Percentiles rank a stretch among this genome's conserved stretches.
Conservation (phyloP, 345 rosid species). For the Syzygium aqueum region DNA sequence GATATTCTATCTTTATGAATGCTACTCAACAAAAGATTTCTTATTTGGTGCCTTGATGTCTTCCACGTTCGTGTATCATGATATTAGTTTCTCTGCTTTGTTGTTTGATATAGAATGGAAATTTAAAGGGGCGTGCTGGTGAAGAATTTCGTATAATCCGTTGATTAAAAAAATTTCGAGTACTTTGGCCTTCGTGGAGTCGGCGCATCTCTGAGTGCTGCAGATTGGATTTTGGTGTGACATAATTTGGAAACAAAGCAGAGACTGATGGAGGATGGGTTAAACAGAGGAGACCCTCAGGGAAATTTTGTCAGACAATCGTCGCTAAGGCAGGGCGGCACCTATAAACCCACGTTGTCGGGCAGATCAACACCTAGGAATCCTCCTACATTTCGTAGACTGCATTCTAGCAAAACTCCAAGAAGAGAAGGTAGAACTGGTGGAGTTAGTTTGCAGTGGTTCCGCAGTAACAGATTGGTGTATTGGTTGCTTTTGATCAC, state of each 20-base stretch:
- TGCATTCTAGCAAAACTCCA: conserved; percentile 71
- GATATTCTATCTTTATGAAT: background rate
- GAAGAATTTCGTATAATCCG: background rate
- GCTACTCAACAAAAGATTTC: background rate
- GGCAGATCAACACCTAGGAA: conserved; percentile 70
- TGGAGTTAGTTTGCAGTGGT: conserved; percentile 57
- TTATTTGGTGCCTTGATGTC: background rate
- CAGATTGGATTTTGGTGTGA: background rate
- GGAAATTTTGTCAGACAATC: conserved; percentile 36
- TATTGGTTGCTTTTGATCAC: conserved; percentile 95
- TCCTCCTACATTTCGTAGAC: conserved; percentile 58
- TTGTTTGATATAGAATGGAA: background rate
- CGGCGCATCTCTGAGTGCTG: background rate
- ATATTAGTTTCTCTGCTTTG: background rate
- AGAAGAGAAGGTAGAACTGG: conserved; percentile 62
- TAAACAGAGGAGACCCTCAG: conserved; percentile 26
- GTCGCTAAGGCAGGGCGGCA: conserved; percentile 44
- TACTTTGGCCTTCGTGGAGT: background rate
- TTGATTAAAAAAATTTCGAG: background rate
- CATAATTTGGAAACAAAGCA: background rate
- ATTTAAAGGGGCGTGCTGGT: background rate
- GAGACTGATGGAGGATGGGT: conserved; percentile 51
- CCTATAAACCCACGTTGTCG: conserved; percentile 53
- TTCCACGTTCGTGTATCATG: background rate
- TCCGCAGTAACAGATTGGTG: conserved; percentile 64